Evolutionary conservation across 1,284 basidiomycete species (phyloP), one percentile per base, ranked within the genome.

Genomic region (Tilletiopsis washingtonensis): DNA sequence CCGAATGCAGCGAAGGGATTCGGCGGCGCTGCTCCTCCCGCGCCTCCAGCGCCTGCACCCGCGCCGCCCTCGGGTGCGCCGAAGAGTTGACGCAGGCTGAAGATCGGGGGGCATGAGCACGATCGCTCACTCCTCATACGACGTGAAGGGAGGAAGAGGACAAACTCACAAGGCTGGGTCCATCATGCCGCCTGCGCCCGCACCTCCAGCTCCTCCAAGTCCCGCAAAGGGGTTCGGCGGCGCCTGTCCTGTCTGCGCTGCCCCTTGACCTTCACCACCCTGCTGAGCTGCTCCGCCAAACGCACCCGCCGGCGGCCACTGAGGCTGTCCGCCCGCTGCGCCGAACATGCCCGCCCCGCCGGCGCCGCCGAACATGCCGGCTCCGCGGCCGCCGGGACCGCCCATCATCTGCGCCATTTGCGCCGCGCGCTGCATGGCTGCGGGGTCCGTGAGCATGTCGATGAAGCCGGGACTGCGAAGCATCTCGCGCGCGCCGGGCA

Each of bases 391-490:
- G 20, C 49, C 58, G 14, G 44, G 50, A 37, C 60, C 62, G 23
- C 69, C 69, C 40, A 71, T 51, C 29, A 56, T 24, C 41, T 59
- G 54, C 41, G 56, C 59, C 43, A 71, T 54, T 45, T 65, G 63
- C 20, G 61, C 52, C 57, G 64, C 65, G 42, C 67, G 53, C 43
- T 61, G 63, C 57, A 71, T 71, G 23, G 57, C 57, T 37, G 69
- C 65, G 0, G 69, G 69, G 37, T 71, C 63, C 40, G 67, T 67
- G 41, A 69, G 54, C 61, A 68, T 62, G 29, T 69, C 63, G 29
- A 60, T 55, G 58, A 69, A 71, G 40, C 62, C 56, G 40, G 66
- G 65, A 7, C 61, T 64, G n/a, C 51, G 61, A 51, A 71, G 55
- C 64, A 69, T 62, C 29, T 67, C 59, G 19, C 50, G 6, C 23